Percentiles rank a stretch among this genome's conserved stretches.
Evolutionary conservation across 768 basidiomycete genomes (phyloP).

Genomic region (Clavulina sp.): DNA sequence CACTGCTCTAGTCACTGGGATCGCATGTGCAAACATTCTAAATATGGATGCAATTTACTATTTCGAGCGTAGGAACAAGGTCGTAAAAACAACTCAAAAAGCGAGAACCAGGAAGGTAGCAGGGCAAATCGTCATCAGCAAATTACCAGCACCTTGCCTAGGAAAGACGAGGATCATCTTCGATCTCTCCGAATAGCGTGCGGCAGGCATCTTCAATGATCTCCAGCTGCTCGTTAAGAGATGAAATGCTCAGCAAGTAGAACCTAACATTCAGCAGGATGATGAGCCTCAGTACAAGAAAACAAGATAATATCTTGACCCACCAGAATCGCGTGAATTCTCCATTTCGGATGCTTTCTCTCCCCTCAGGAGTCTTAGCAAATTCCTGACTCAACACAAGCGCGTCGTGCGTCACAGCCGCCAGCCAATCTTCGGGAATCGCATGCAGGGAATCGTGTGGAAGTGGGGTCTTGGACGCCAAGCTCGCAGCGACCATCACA

Average conservation of each 20-base stretch:
- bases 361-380: slow-evolving; percentile 13
- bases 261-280: not conserved
- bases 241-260: not conserved
- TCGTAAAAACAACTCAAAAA: too few relatives aligned
- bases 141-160: too few relatives aligned
- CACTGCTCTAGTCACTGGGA: too few relatives aligned
- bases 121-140: too few relatives aligned
- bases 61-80: too few relatives aligned
- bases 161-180: not conserved
- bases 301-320: not conserved
- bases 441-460: slow-evolving; percentile 11
- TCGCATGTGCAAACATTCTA: too few relatives aligned
- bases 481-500: slow-evolving; percentile 13
- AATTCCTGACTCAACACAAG: slow-evolving; percentile 13
- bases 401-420: slow-evolving; percentile 12
- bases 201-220: not conserved
- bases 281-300: not conserved
- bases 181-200: not conserved
- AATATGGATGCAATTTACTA: too few relatives aligned
- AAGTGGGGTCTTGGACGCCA: slow-evolving; percentile 15
- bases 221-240: not conserved
- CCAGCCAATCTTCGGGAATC: slow-evolving; percentile 1
- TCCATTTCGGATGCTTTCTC: slow-evolving; percentile 9
- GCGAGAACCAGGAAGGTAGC: too few relatives aligned
- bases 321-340: slow-evolving; percentile 14